phyloP scores from a whole-genome alignment of 306 rosid species.

The Corylus avellana region DNA sequence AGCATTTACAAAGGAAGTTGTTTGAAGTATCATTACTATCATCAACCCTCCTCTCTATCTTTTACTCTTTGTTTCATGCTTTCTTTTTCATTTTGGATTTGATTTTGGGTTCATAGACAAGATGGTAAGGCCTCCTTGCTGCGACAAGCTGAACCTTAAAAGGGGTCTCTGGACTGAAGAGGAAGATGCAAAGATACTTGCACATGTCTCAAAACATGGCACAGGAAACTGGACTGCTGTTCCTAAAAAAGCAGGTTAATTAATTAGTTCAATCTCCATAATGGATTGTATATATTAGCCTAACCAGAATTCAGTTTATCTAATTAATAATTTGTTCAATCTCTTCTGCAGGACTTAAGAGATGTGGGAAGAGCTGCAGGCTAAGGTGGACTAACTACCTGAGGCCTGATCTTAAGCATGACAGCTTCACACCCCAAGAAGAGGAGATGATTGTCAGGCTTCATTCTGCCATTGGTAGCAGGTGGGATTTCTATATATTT shows the following conservation, averaged over 20 bases:
- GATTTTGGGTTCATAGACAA: constrained; percentile 22
- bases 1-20: constrained; percentile 34
- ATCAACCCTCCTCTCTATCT: background rate
- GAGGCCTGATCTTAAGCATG: constrained; percentile 62
- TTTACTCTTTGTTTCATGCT: constrained; percentile 13
- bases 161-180: constrained; percentile 52
- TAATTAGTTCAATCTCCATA: background rate
- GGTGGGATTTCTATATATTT: constrained; percentile 36
- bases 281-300: background rate
- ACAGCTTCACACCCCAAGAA: constrained; percentile 75
- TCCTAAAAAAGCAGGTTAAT: constrained; percentile 61
- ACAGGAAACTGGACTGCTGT: constrained; percentile 59
- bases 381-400: constrained; percentile 60
- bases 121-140: constrained; percentile 64
- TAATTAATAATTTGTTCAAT: constrained; percentile 2
- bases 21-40: constrained; percentile 14
- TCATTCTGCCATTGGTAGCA: constrained; percentile 97
- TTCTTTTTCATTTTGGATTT: constrained; percentile 12
- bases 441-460: constrained; percentile 85
- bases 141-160: constrained; percentile 58
- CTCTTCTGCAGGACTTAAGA: constrained; percentile 53
- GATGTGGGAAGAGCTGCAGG: constrained; percentile 83
- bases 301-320: background rate
- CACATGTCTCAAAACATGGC: constrained; percentile 60
- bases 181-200: constrained; percentile 63